These are phyloP conservation scores for Aspergillus brunneoviolaceus DNA, from an alignment of 2,329 filamentous ascomycete genomes.

Conservation along the genomic window DNA sequence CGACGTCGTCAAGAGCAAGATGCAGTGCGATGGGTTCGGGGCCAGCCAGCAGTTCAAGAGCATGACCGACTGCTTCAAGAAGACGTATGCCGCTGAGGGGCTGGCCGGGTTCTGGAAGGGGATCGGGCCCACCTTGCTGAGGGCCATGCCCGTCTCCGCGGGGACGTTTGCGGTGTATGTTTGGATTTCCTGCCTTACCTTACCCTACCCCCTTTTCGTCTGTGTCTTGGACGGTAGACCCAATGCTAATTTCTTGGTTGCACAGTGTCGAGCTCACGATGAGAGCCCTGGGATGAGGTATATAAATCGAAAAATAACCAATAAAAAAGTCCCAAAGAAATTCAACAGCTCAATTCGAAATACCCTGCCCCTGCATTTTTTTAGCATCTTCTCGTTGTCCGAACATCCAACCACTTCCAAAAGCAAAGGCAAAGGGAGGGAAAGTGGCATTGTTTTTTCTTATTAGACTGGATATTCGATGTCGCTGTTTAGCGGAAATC, in stretches of 20 bases:
- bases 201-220: background rate
- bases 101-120: constrained; percentile 90
- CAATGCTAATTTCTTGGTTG: constrained; percentile 10
- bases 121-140: constrained; percentile 81
- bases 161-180: constrained; percentile 85
- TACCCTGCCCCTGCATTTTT: constrained; percentile 1
- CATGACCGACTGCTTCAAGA: constrained; percentile 86
- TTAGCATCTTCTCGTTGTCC: background rate
- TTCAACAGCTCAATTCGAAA: background rate
- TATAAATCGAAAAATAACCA: background rate
- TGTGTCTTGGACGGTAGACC: background rate
- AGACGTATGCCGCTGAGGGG: constrained; percentile 78
- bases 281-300: constrained; percentile 44
- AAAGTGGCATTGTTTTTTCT: background rate
- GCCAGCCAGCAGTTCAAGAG: constrained; percentile 66
- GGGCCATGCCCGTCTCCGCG: constrained; percentile 95
- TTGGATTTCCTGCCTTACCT: constrained; percentile 18
- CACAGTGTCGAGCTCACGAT: constrained; percentile 48
- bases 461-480: background rate
- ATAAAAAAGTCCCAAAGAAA: background rate
- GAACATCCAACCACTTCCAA: background rate
- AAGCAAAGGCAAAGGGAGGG: background rate
- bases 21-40: constrained; percentile 96
- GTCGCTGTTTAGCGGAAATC: no score
- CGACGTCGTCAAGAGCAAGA: constrained; percentile 98